Base-by-base conservation (phyloP, 768 basidiomycete species). In the Suillus sp. region DNA sequence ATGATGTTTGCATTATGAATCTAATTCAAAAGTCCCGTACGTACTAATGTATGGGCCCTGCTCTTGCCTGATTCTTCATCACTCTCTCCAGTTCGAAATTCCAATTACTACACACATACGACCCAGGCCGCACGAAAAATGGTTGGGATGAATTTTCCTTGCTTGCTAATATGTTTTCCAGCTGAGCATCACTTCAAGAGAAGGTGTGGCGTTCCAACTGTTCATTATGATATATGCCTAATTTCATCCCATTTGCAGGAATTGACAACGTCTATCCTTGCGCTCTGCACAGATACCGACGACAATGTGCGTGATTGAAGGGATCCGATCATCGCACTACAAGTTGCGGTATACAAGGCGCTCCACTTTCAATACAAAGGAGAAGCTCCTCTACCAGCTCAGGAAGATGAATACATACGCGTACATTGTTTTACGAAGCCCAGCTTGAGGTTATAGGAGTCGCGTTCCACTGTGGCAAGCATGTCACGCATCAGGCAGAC, bases 151-250 rank as follows among this genome's bases (percentile, higher is more conserved):
- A 22, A 27, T 27, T 8, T 27, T 50, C 16, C 22, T 27, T 16
- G 48, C 16, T 50, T 50, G 27, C 4, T n/a, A 45, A 18, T 50
- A 70, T 42, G 59, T 50, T 50, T 50, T 77, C 75, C 59, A 80
- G 38, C 32, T 72, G 69, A 30, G 72, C 70, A 59, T 79, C 74
- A 4, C 71, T n/a, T n/a, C n/a, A 50, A 50, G 25, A 50, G 25
- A 4, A 50, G 48, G 48, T 50, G 48, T 3, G 48, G 8, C 1
- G 7, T 18, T 27, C 25, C n/a, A n/a, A n/a, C n/a, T 18, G 27
- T 27, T 50, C 14, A 16, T 18, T 27, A 27, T 34, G 7, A 34
- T 50, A 18, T 18, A 9, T 27, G 27, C 48, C 14, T 18, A 16
- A 27, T 27, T 27, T 18, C 16, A 16, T 27, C 2, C 2, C 25